Evolutionary conservation across 257 asterid species (phyloP).

Genomic region (Nemophila menziesii): DNA sequence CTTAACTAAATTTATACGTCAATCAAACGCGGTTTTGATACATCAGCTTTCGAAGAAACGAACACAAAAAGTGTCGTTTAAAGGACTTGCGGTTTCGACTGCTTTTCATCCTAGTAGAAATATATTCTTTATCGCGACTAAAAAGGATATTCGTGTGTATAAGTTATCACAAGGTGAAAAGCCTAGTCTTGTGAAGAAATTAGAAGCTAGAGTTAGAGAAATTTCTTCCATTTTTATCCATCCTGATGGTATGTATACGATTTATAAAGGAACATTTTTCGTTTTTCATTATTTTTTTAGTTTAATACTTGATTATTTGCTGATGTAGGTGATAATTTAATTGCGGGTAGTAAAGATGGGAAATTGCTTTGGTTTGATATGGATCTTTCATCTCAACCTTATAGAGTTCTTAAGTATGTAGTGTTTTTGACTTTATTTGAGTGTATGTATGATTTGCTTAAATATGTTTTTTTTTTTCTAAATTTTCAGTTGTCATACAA

Average conservation of each 20-base stretch:
- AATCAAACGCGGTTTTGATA: constrained; percentile 68
- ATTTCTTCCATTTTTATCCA: constrained; percentile 82
- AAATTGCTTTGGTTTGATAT: constrained; percentile 97
- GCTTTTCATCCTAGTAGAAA: constrained; percentile 92
- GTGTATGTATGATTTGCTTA: too few species aligned
- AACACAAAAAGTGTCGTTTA: constrained; percentile 73
- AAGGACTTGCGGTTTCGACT: constrained; percentile 81
- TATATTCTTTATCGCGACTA: constrained; percentile 67
- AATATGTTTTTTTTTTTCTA: constrained; percentile 9
- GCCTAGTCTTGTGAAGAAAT: constrained; percentile 71
- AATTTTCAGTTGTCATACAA: constrained; percentile 58
- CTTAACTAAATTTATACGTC: constrained; percentile 65
- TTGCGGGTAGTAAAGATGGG: constrained; percentile 93
- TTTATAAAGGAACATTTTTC: constrained; percentile 6
- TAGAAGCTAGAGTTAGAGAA: constrained; percentile 83
- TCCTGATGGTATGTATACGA: constrained; percentile 62
- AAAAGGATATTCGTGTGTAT: constrained; percentile 69
- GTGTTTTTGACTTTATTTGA: too few species aligned
- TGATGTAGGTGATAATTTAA: constrained; percentile 75
- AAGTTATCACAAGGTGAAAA: constrained; percentile 71
- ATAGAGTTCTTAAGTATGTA: constrained; percentile 69
- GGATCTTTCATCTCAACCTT: constrained; percentile 95
- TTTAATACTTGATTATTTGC: too few species aligned
- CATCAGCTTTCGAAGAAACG: constrained; percentile 66
- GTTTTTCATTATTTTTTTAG: too few species aligned